Conservation (phyloP, 2,329 filamentous ascomycete species). For the Xylariaceae sp. region DNA sequence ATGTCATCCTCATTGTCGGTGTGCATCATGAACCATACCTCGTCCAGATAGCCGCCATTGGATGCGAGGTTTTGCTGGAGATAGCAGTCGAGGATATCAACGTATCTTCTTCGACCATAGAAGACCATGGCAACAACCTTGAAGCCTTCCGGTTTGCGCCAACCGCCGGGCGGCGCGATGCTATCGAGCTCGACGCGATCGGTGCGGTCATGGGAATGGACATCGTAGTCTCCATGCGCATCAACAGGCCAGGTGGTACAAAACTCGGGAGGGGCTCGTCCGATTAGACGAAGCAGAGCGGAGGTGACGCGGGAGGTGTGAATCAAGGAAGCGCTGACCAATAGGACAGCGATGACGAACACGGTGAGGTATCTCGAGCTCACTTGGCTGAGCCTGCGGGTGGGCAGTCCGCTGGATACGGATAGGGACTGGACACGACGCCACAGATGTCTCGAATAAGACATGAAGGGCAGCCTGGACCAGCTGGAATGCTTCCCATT, state of each 20-base stretch:
- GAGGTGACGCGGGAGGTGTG: not conserved
- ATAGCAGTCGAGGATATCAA: constrained; percentile 45
- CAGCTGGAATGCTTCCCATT: constrained; percentile 18
- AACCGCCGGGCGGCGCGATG: constrained; percentile 27
- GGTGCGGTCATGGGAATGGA: constrained; percentile 12
- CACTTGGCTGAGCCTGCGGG: constrained; percentile 24
- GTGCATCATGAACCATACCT: constrained; percentile 41
- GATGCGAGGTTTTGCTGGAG: constrained; percentile 40
- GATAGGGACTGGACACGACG: constrained; percentile 22
- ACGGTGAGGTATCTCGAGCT: constrained; percentile 22
- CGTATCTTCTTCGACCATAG: constrained; percentile 40
- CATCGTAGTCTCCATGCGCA: constrained; percentile 21
- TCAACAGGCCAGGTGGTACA: constrained; percentile 31
- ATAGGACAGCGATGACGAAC: constrained; percentile 22
- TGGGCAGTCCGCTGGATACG: constrained; percentile 22
- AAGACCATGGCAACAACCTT: constrained; percentile 44
- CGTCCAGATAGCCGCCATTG: constrained; percentile 41
- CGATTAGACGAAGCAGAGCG: not conserved
- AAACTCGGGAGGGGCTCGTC: constrained; percentile 12
- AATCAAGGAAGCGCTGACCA: constrained; percentile 20
- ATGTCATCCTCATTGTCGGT: constrained; percentile 38
- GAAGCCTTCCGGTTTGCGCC: constrained; percentile 29
- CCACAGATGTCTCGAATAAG: constrained; percentile 18
- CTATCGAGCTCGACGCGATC: constrained; percentile 21
- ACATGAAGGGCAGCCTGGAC: constrained; percentile 11